phyloP scores from a whole-genome alignment of 225 moss, liverwort and hornwort species.

The Sphagnum contortum region DNA sequence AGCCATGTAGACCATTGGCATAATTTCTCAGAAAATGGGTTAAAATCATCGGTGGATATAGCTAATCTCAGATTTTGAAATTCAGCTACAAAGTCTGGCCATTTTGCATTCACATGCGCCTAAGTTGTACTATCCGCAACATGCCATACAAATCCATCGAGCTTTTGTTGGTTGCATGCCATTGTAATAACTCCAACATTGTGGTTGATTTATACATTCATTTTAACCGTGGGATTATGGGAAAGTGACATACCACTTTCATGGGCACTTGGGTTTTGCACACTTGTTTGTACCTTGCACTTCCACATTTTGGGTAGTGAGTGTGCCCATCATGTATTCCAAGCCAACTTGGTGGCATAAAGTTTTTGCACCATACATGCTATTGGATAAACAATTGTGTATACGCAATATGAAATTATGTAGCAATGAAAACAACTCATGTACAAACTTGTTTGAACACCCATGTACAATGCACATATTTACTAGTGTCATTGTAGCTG shows the following conservation, averaged over 20 bases:
- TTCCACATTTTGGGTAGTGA: background rate
- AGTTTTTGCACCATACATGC: background rate
- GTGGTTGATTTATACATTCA: too few relatives aligned
- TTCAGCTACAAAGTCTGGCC: background rate
- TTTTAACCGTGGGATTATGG: too few relatives aligned
- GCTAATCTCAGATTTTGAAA: background rate
- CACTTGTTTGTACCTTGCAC: background rate
- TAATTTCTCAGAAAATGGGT: background rate
- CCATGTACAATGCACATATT: background rate
- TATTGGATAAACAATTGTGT: too few relatives aligned
- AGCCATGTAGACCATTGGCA: background rate
- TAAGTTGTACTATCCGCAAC: background rate
- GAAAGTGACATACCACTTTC: slow-evolving; percentile 4
- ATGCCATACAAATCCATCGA: background rate
- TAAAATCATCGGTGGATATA: background rate
- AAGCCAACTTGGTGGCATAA: background rate
- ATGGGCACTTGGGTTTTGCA: background rate
- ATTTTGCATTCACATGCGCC: background rate
- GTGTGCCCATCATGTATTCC: background rate
- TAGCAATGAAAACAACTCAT: background rate
- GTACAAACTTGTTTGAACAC: background rate
- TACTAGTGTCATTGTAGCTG: too few relatives aligned
- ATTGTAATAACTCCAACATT: too few relatives aligned
- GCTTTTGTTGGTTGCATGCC: background rate
- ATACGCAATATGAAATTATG: background rate